Base-by-base conservation (phyloP, 768 basidiomycete genomes). In the Boletus rubroflammeus region DNA sequence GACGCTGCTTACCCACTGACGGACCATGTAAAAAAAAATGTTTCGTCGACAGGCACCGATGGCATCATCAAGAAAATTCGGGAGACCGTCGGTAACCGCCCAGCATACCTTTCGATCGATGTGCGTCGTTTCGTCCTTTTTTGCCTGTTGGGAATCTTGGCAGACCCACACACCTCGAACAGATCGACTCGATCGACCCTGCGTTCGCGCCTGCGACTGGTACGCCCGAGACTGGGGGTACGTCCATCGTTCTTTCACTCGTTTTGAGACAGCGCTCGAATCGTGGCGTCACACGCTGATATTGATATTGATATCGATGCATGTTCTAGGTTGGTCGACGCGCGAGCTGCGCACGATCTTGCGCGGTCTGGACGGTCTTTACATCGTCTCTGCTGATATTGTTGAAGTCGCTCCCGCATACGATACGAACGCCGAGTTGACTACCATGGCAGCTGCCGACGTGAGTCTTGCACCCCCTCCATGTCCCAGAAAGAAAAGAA, bases 371-470 rank as follows among this genome's bases (percentile, higher is more conserved):
- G 84, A 85, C 50, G 88, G 89, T 14, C 75, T 92, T 48, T 75
- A 82, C 55, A 84, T 93, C 56, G 87, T 92, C 43, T 88, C 84
- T 35, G 87, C 85, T 9, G 90, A 93, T 65, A 82, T 93, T 41
- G 90, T 93, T 43, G 90, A 93, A 66, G 90, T 92, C 23, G 85
- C 88, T 1, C 90, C 90, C 15, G 87, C 89, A 6, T 90, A 91
- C 64, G 89, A 90, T 55, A 78, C 76, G 9, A 83, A 82, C 53
- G 83, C 81, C 14, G 83, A 84, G 61, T 72, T 81, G 50, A 84
- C 83, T 4, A 80, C 81, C 11, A 81, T 84, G 76, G 81, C 82
- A 2, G 83, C 83, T 25, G 83, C 82, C 0, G 82, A 84, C 59
- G 76, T 80, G 65, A 67, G 80, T 73, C 9, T 32, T 9, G 23